Evolutionary conservation across 345 rosid genomes (phyloP), one percentile per base, ranked within the genome.

Genomic region (Eucalyptus virginea): DNA sequence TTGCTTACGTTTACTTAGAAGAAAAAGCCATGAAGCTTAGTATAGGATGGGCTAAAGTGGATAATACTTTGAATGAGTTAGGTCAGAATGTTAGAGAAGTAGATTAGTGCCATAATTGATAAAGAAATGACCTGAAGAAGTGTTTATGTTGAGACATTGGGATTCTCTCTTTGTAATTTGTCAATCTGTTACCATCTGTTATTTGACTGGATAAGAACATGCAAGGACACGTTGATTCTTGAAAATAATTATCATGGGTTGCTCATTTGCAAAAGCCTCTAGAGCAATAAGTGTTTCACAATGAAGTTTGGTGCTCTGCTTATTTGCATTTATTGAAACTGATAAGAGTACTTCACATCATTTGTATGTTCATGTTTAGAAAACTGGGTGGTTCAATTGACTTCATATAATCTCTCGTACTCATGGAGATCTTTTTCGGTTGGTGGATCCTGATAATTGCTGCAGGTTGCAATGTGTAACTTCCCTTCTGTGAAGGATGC

Each of bases 381-480:
- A 77, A 77, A 77, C 15, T 40, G 47, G 24, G 85, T 14, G 5
- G 85, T 11, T 77, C 14, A 77, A 40, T 77, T 77, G 85, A 77
- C 47, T 40, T 77, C 14, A 77, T 40, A 21, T 77, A 40, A 40
- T 11, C 30, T 77, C 8, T 77, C 12, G 2, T 6, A 21, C 85
- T 77, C 85, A 77, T 11, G 47, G 85, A 77, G 85, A 77, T 77
- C 47, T 86, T 65, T 90, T 17, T 48, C 1, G 30, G 51, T 88
- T 0, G 65, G 37, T 87, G 47, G 77, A 90, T 65, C 42, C 52
- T 87, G 34, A 86, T 86, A 30, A 91, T 88, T 88, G 86, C 89
- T 94, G 65, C 95, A 98, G 99, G 99, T 96, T 88, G 99, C 99
- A 90, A 93, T 95, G 96, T 98, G 98, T 90, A 98, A 96, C 93